A percentile compares a stretch with the other conserved stretches of the same genome.
Conservation (phyloP, 2,329 filamentous ascomycete species). For the Aspergillus proliferans region DNA sequence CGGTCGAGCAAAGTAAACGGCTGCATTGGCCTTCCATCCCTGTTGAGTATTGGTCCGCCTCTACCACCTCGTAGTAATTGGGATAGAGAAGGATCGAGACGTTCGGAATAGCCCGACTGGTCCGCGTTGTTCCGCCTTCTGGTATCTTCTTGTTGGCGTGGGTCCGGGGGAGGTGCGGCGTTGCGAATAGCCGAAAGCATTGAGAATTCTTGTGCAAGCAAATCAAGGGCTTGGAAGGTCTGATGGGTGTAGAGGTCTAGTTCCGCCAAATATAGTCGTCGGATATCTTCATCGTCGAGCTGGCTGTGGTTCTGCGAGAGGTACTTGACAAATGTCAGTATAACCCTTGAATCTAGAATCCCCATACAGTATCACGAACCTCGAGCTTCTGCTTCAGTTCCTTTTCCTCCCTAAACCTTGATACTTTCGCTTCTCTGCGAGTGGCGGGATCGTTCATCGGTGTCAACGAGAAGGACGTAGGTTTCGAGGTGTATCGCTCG, state of each 20-base stretch:
- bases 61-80: slow-evolving; percentile 44
- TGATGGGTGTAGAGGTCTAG: slow-evolving; percentile 68
- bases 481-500: slow-evolving; percentile 66
- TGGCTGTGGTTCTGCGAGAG: slow-evolving; percentile 54
- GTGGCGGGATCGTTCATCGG: slow-evolving; percentile 60
- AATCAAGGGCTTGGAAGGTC: slow-evolving; percentile 80
- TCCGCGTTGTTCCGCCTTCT: slow-evolving; percentile 44
- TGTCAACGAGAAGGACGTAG: slow-evolving; percentile 65
- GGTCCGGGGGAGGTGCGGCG: slow-evolving; percentile 36
- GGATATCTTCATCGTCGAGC: slow-evolving; percentile 75
- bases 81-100: slow-evolving; percentile 61
- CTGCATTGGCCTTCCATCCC: slow-evolving; percentile 75
- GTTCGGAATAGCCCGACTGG: slow-evolving; percentile 60
- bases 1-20: slow-evolving; percentile 82
- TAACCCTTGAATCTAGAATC: slow-evolving; percentile 18
- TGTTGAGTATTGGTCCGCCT: slow-evolving; percentile 67
- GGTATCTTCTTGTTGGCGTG: slow-evolving; percentile 30
- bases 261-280: slow-evolving; percentile 71
- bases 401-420: slow-evolving; percentile 78
- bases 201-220: slow-evolving; percentile 74
- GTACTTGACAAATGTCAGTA: slow-evolving; percentile 44
- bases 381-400: slow-evolving; percentile 77
- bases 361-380: slow-evolving; percentile 35
- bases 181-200: slow-evolving; percentile 68
- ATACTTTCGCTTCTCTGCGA: slow-evolving; percentile 76